Percentiles rank a stretch among this genome's conserved stretches.
These are phyloP conservation scores for Phaseolus coccineus DNA, from an alignment of 331 rosid species.

Conservation along the genomic window DNA sequence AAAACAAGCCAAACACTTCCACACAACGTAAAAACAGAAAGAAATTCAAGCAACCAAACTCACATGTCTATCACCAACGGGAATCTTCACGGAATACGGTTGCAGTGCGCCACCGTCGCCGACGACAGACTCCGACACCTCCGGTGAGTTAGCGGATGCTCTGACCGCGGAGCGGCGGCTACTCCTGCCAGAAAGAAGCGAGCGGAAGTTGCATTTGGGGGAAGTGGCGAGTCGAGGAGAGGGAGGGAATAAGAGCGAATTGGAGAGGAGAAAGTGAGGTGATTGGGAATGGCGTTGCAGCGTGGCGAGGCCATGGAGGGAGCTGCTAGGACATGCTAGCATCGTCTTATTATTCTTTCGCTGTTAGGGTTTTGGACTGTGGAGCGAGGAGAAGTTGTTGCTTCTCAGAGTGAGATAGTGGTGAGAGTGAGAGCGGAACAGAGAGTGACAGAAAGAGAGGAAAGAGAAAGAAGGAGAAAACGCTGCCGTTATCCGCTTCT, in stretches of 20 bases:
- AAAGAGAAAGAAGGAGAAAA: not conserved
- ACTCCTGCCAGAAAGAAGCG: conserved; percentile 37
- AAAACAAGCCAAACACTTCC: conserved; percentile 12
- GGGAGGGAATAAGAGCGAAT: conserved; percentile 42
- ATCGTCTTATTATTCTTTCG: conserved; percentile 48
- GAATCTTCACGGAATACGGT: conserved; percentile 78
- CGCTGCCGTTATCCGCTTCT: conserved; percentile 51
- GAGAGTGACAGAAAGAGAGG: not conserved
- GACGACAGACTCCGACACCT: conserved; percentile 34
- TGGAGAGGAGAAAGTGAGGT: conserved; percentile 42
- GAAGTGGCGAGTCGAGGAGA: conserved; percentile 43
- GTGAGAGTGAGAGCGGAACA: not conserved
- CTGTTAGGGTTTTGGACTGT: conserved; percentile 12
- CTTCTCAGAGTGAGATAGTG: not conserved
- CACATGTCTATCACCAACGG: conserved; percentile 87
- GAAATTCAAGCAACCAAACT: not conserved
- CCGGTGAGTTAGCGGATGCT: conserved; percentile 54
- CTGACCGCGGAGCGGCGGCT: conserved; percentile 37
- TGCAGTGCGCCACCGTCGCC: conserved; percentile 41
- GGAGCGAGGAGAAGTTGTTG: not conserved
- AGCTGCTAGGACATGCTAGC: conserved; percentile 60
- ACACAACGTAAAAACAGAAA: not conserved
- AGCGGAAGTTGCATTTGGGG: conserved; percentile 47
- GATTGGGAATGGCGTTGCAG: conserved; percentile 48
- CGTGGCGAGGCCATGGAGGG: conserved; percentile 50